Evolutionary conservation across 768 basidiomycete species (phyloP), one percentile per base, ranked within the genome.

Genomic region (Leucosporidium scottii): DNA sequence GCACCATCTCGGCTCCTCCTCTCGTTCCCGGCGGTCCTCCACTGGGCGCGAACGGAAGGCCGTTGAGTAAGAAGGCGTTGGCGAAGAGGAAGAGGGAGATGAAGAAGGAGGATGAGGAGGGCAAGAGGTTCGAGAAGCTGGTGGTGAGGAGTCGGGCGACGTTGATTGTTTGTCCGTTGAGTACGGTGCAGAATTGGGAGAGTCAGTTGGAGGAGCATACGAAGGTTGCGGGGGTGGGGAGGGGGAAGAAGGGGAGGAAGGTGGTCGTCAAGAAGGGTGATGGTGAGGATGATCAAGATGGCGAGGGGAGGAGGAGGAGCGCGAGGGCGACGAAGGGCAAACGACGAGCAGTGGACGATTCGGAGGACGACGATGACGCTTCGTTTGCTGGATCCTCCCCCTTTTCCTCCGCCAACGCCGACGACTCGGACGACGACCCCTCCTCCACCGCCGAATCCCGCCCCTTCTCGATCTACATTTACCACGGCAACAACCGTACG

Each of bases 111-210:
- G 75, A 86, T 20, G 85, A 85, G 59, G 75, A 76, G n/a, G 86
- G 86, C 73, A 80, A 81, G 6, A 83, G 92, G 60, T 83, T 83
- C 21, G 86, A 85, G 72, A 85, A 88, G 44, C 87, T 94, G 75
- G 93, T 91, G 78, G 81, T 83, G 47, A 87, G 86, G 73, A 90
- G 88, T 74, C 85, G 92, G 44, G 96, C 89, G 25, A 97, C 96
- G 9, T 80, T 99, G n/a, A 91, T 99, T 74, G 84, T 99, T 34
- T 98, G 96, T 75, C 96, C 96, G 10, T 82, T 99, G 48, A 93
- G 91, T 17, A 99, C 96, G 8, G 92, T 99, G 3, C 86, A 90
- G 58, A 98, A 98, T 76, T 99, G 96, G 96, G 96, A 99, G 80
- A 91, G 94, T 65, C 96, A 99, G 78, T 91, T 99, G 75, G 85